Evolutionary conservation across 164 flowering plant genomes (phyloP), one percentile per base, ranked within the genome.

Genomic region (Berberis vulgaris): DNA sequence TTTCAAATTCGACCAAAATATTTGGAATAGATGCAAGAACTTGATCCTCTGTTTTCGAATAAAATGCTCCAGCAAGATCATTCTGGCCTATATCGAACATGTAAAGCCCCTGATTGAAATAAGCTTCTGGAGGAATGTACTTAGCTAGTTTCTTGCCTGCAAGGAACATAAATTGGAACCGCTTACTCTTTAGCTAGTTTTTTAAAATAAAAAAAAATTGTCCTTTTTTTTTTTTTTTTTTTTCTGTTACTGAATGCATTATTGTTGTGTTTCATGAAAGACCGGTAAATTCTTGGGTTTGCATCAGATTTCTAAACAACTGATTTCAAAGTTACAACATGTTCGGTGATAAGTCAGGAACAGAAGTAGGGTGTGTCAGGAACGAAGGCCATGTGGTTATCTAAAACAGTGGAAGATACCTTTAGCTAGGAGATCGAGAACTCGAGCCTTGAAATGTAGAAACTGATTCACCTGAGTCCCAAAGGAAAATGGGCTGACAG

Each of bases 21-120:
- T 77, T 65, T 11, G 98, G 98, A 65, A 93, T 86, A 39, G 82
- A 76, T 44, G 92, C 97, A 59, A 93, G 65, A 45, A 93, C 72
- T 80, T 90, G 94, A 74, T 93, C 97, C 44, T 85, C 80, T 7
- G 92, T 49, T 67, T 85, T 84, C 62, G 90, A 85, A 45, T 88
- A 93, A 72, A 93, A 93, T 60, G 90, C 89, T 45, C 88, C 92
- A 43, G 88, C 94, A 40, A 93, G 79, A 74, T 93, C 98, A 71
- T 93, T 93, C 79, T 90, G 98, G 65, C 97, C 97, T 60, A 93
- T 86, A 67, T 93, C 98, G 57, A 93, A 88, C 89, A 81, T 90
- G 79, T 88, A 93, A 38, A 93, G 85, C 26, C 81, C 94, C 75
- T 79, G 85, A 40, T 40, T 57, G 60, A 93, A 93, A 63, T 58